Conservation (phyloP, 2,329 filamentous ascomycete species). For the Fusarium hostae region DNA sequence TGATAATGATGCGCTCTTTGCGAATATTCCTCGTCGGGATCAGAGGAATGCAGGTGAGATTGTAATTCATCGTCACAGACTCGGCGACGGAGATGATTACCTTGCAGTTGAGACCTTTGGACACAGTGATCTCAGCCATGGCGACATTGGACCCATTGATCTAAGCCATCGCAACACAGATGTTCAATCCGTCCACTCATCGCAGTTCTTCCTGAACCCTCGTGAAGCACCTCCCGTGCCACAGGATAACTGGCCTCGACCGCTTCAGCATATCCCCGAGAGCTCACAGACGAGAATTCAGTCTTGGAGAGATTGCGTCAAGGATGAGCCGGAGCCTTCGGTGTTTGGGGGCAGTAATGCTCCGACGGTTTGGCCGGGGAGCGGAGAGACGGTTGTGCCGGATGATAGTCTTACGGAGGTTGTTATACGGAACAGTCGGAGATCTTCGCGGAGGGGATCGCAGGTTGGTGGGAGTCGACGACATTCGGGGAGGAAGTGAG, state of each 20-base stretch:
- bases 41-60: slow-evolving; percentile 22
- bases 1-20: slow-evolving; percentile 27
- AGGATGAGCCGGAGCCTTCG: background rate
- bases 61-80: slow-evolving; percentile 9
- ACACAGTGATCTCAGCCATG: background rate
- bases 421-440: background rate
- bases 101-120: background rate
- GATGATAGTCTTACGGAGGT: slow-evolving; percentile 10
- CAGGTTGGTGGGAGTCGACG: background rate
- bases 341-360: slow-evolving; percentile 8
- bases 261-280: background rate
- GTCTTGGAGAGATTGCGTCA: slow-evolving; percentile 3
- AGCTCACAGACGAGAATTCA: background rate
- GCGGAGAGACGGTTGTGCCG: background rate
- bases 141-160: background rate
- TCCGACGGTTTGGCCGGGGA: slow-evolving; percentile 14
- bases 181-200: background rate
- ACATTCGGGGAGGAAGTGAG: background rate
- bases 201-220: background rate
- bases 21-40: slow-evolving; percentile 23
- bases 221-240: background rate
- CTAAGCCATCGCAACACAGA: background rate
- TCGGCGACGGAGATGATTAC: background rate
- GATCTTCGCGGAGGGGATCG: background rate
- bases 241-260: background rate